A percentile compares a stretch with the other conserved stretches of the same genome.
Conservation (phyloP, 176 grass and related monocot species). For the Ensete ventricosum region DNA sequence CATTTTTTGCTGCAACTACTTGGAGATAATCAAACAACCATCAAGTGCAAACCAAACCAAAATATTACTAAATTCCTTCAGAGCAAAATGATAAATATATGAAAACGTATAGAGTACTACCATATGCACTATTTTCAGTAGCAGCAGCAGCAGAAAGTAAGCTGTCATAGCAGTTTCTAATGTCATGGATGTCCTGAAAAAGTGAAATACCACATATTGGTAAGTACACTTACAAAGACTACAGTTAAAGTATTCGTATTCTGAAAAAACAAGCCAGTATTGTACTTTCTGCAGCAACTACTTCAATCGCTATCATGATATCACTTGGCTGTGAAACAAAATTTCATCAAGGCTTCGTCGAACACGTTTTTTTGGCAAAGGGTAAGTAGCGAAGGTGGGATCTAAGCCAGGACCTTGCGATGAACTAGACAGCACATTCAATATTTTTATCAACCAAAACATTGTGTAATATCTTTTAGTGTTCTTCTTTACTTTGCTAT, state of each 20-base stretch:
- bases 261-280: neutral
- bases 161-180: slow-evolving; percentile 79
- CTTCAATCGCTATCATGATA: neutral
- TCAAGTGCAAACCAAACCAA: neutral
- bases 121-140: slow-evolving; percentile 78
- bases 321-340: no score
- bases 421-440: no score
- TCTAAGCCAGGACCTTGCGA: no score
- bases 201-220: neutral
- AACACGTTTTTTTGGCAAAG: no score
- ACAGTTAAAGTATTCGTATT: slow-evolving; percentile 9
- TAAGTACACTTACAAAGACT: neutral
- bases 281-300: neutral
- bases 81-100: neutral
- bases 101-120: slow-evolving; percentile 24
- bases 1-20: no score
- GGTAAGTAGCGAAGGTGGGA: no score
- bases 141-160: slow-evolving; percentile 90
- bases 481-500: no score
- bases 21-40: neutral
- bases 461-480: no score
- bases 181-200: slow-evolving; percentile 75
- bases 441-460: no score
- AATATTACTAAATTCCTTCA: neutral
- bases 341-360: no score